phyloP scores from a whole-genome alignment of 306 rosid species.

The Betula pendula region DNA sequence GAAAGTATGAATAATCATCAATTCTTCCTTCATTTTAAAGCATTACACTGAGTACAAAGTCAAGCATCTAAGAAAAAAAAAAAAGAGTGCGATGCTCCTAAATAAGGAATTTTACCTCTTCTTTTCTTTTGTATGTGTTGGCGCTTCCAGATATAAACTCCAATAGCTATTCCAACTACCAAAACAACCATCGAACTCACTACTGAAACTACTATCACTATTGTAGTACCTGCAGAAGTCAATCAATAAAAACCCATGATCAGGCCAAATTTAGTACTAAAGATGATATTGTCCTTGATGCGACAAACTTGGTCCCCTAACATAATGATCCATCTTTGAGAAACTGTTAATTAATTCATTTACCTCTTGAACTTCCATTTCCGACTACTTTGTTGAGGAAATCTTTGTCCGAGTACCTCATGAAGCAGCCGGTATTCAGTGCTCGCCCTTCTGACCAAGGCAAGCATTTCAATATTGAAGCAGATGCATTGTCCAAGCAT shows the following conservation, averaged over 20 bases:
- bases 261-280: slow-evolving; percentile 9
- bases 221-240: slow-evolving; percentile 52
- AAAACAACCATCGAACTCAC: slow-evolving; percentile 66
- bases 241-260: slow-evolving; percentile 13
- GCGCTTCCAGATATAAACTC: slow-evolving; percentile 66
- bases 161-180: slow-evolving; percentile 46
- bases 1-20: too few species aligned
- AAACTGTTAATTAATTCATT: background rate
- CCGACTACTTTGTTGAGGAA: slow-evolving; percentile 62
- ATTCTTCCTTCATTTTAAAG: too few species aligned
- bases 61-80: too few species aligned
- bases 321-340: background rate
- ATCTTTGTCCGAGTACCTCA: slow-evolving; percentile 79
- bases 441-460: slow-evolving; percentile 86
- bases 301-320: background rate
- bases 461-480: slow-evolving; percentile 62
- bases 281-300: background rate
- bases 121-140: slow-evolving; percentile 81
- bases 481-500: slow-evolving; percentile 74
- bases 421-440: slow-evolving; percentile 77
- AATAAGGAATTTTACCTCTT: slow-evolving; percentile 51
- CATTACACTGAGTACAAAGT: too few species aligned
- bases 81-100: too few species aligned
- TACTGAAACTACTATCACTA: slow-evolving; percentile 55
- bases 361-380: slow-evolving; percentile 58